Evolutionary conservation across 1,284 basidiomycete genomes (phyloP), one percentile per base, ranked within the genome.

Genomic region (Ustilago vetiveriae): DNA sequence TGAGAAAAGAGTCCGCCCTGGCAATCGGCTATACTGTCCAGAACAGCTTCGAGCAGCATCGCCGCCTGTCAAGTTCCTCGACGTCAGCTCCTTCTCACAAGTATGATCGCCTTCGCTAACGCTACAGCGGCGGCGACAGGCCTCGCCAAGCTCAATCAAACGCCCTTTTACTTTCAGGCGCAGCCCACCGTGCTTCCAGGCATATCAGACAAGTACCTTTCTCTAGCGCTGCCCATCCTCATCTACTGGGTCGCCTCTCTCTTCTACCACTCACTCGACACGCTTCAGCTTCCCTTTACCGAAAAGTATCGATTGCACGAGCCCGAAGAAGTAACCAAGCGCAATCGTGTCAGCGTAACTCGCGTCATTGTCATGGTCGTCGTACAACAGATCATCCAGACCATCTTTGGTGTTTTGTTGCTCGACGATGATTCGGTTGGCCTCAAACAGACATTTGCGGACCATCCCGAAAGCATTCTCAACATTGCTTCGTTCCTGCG

Each of bases 271-370:
- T 75, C 84, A 27, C 86, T 98, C 75, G 95, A 99, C 84, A 54
- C 42, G 5, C 54, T 77, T 21, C 85, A 87, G 48, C 88, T 90
- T 84, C 85, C 88, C 70, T 91, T 89, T 86, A 87, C 97, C 37
- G 90, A 96, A 73, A 87, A 87, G 59, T 90, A 92, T 82, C 87
- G 93, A 35, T 89, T 98, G 51, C 95, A 98, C 82, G 91, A 94
- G 51, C 90, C 90, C 0, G 86, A 85, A 13, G 94, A 98, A 81
- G 88, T 93, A 65, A 86, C 86, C 65, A 82, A 87, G 3, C 86
- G 88, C 55, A 98, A 98, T 81, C 87, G 88, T 16, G 94, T 89
- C 10, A 88, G 89, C 0, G 86, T 88, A 10, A 62, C 78, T 2
- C 83, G 91, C 62, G 94, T 98, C 49, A 77, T 95, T 42, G 83